phyloP scores from a whole-genome alignment of 108 stramenopile species.

The Cyclotella atomus region DNA sequence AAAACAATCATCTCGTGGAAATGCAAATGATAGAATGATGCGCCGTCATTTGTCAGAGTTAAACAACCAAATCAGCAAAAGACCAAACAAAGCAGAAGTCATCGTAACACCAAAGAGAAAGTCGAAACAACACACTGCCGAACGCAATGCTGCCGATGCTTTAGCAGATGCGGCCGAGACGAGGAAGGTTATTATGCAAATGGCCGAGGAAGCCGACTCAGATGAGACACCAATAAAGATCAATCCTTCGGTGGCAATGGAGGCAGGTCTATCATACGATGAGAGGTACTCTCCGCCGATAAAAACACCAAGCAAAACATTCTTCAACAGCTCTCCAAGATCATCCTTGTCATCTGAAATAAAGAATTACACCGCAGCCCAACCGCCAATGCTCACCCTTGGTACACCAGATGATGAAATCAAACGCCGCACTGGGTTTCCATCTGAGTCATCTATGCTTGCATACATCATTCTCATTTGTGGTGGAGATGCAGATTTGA shows the following conservation, averaged over 20 bases:
- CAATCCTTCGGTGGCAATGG: background rate
- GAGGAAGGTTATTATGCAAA: background rate
- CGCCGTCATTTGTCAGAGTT: background rate
- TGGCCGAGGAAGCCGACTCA: background rate
- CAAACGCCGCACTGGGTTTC: conserved; percentile 24
- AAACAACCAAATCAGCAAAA: background rate
- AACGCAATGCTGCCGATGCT: background rate
- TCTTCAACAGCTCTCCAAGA: background rate
- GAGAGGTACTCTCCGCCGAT: background rate
- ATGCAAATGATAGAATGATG: background rate
- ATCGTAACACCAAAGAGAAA: background rate
- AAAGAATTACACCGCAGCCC: background rate
- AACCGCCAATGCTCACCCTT: background rate
- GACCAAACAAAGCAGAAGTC: background rate
- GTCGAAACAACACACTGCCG: background rate
- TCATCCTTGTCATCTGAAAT: background rate
- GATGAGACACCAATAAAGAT: background rate
- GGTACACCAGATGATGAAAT: conserved; percentile 4
- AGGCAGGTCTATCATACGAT: background rate
- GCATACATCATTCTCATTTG: conserved; percentile 23
- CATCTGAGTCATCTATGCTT: conserved; percentile 1
- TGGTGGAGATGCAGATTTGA: conserved; percentile 20
- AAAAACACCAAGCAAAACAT: background rate
- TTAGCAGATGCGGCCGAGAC: background rate
- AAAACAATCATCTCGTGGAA: background rate